These are phyloP conservation scores for Cyberlindnera veronae DNA, from an alignment of 805 yeast genomes.

Conservation along the genomic window DNA sequence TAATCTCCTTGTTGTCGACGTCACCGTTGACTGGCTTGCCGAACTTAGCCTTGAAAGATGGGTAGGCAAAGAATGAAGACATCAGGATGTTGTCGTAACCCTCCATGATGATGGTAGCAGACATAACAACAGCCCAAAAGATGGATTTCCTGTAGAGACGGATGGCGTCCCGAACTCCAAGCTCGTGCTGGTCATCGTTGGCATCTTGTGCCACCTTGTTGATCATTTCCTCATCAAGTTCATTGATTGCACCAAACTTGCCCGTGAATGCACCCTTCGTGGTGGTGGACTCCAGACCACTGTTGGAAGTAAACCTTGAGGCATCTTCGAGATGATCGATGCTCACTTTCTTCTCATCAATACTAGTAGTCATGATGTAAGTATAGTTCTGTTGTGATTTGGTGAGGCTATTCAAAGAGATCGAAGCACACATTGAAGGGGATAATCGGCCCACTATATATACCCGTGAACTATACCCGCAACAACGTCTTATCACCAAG, in stretches of 20 bases:
- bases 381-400: too few relatives aligned
- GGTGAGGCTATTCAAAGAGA: background rate
- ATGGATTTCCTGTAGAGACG: slow-evolving; percentile 16
- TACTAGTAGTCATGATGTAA: background rate
- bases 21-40: slow-evolving; percentile 26
- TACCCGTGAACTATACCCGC: too few relatives aligned
- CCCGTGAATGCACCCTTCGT: background rate
- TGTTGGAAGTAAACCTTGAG: slow-evolving; percentile 10
- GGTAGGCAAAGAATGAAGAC: slow-evolving; percentile 24
- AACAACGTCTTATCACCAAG: too few relatives aligned
- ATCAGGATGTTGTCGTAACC: slow-evolving; percentile 24
- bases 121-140: slow-evolving; percentile 20
- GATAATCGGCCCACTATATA: too few relatives aligned
- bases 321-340: slow-evolving; percentile 18
- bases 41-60: slow-evolving; percentile 18
- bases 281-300: slow-evolving; percentile 2
- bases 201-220: slow-evolving; percentile 17
- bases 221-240: slow-evolving; percentile 14
- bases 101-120: slow-evolving; percentile 24
- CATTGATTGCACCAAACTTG: slow-evolving; percentile 11
- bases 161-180: slow-evolving; percentile 18
- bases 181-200: slow-evolving; percentile 19
- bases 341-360: slow-evolving; percentile 13
- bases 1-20: slow-evolving; percentile 30
- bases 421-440: too few relatives aligned